These are phyloP conservation scores for Penicillium fimorum DNA, from an alignment of 495 filamentous ascomycete genomes.

Conservation along the genomic window DNA sequence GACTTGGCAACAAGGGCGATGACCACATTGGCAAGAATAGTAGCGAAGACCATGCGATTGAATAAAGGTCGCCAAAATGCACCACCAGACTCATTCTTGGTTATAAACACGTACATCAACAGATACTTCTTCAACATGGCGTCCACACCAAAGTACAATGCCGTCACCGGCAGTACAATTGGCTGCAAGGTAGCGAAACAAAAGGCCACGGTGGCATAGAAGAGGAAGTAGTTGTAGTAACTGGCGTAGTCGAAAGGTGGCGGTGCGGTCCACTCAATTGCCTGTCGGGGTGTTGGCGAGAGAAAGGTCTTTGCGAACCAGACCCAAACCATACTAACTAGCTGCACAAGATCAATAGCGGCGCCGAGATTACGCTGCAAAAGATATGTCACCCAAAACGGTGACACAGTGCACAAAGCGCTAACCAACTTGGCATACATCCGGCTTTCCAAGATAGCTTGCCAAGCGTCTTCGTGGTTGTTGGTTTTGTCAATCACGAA, in stretches of 20 bases:
- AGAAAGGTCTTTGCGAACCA: constrained; percentile 81
- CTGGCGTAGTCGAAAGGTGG: constrained; percentile 90
- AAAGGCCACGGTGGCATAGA: constrained; percentile 85
- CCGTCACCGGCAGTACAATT: constrained; percentile 83
- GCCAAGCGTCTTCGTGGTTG: constrained; percentile 57
- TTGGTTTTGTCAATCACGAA: constrained; percentile 58
- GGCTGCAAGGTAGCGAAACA: constrained; percentile 87
- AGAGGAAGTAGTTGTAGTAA: constrained; percentile 96
- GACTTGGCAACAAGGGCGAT: constrained; percentile 72
- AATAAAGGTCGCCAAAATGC: constrained; percentile 86
- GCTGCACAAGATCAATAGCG: constrained; percentile 82
- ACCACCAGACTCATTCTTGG: constrained; percentile 95
- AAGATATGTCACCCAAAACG: constrained; percentile 93
- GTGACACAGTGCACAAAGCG: constrained; percentile 72
- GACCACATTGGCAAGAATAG: constrained; percentile 74
- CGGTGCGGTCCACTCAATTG: constrained; percentile 92
- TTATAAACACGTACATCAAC: constrained; percentile 90
- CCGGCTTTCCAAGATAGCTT: constrained; percentile 61
- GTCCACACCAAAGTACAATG: constrained; percentile 87
- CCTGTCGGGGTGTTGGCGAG: constrained; percentile 83
- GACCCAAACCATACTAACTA: constrained; percentile 75
- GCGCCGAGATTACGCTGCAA: constrained; percentile 91
- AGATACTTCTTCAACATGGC: constrained; percentile 93
- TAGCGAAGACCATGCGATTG: constrained; percentile 86
- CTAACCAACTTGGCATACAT: constrained; percentile 61